These are phyloP conservation scores for Pharnaceum exiguum DNA, from an alignment of 148 eudicot genomes.

Conservation along the genomic window DNA sequence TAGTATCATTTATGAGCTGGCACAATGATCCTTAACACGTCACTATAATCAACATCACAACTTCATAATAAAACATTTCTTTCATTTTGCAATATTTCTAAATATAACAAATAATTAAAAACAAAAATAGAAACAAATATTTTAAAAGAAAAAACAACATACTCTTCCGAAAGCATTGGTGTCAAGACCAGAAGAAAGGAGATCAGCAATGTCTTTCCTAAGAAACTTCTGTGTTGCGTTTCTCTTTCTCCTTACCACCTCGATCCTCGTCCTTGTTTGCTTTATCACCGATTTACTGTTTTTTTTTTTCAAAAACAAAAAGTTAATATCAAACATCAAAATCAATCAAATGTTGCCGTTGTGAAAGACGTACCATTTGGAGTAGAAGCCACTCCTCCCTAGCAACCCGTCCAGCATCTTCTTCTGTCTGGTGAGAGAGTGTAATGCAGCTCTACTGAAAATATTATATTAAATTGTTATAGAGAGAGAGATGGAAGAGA, in stretches of 20 bases:
- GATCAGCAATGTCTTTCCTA: slow-evolving; percentile 73
- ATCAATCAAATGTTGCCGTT: not conserved
- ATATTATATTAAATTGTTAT: too few relatives aligned
- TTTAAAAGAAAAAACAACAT: not conserved
- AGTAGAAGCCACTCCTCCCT: slow-evolving; percentile 49
- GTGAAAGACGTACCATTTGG: too few relatives aligned
- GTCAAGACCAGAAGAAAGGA: slow-evolving; percentile 75
- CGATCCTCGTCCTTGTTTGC: slow-evolving; percentile 62
- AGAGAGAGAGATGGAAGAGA: not conserved
- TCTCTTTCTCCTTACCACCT: slow-evolving; percentile 52
- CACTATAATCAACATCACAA: too few relatives aligned
- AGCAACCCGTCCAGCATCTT: slow-evolving; percentile 61
- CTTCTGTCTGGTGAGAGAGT: slow-evolving; percentile 7
- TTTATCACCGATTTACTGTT: slow-evolving; percentile 48
- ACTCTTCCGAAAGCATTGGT: slow-evolving; percentile 74
- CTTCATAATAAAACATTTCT: too few relatives aligned
- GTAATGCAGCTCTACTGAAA: too few relatives aligned
- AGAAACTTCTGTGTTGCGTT: slow-evolving; percentile 85
- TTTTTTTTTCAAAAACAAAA: not conserved
- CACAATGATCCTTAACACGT: too few relatives aligned
- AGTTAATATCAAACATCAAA: not conserved
- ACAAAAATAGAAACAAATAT: not conserved
- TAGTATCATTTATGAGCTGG: too few relatives aligned
- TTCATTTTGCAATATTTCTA: not conserved
- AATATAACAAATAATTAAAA: not conserved